Conservation (phyloP, 1,284 basidiomycete species). For the Malassezia sp. region DNA sequence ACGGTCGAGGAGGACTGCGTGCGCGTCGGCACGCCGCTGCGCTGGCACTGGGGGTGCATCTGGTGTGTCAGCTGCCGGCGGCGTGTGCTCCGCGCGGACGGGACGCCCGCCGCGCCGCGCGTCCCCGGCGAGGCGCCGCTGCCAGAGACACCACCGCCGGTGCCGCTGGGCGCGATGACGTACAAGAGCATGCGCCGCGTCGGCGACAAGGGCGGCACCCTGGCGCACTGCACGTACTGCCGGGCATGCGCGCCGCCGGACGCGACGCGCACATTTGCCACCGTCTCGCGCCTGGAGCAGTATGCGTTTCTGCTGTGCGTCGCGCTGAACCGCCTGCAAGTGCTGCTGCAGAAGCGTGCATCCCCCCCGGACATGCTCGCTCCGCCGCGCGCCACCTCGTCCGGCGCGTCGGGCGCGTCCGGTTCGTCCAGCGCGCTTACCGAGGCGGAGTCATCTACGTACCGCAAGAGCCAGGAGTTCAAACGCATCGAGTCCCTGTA, state of each 20-base stretch:
- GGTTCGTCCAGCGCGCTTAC: constrained; percentile 11
- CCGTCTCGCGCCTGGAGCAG: constrained; percentile 87
- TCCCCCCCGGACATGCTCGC: constrained; percentile 71
- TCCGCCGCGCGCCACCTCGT: constrained; percentile 50
- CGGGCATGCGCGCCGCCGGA: constrained; percentile 56
- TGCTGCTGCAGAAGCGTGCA: constrained; percentile 79
- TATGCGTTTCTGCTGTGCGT: constrained; percentile 95
- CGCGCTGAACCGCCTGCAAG: constrained; percentile 78
- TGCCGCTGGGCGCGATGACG: constrained; percentile 1
- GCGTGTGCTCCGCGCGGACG: constrained; percentile 3
- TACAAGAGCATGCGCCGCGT: constrained; percentile 1
- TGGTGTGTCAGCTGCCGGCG: constrained; percentile 63
- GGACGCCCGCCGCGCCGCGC: background rate
- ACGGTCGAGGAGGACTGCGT: constrained; percentile 97
- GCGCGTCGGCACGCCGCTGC: constrained; percentile 77
- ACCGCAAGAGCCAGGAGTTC: constrained; percentile 75
- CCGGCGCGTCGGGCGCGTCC: constrained; percentile 1
- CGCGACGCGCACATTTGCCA: constrained; percentile 55
- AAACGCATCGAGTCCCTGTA: constrained; percentile 76
- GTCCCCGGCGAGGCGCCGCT: background rate
- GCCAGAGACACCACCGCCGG: background rate
- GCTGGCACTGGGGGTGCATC: constrained; percentile 91
- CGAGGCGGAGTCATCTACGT: constrained; percentile 49
- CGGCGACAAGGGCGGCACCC: background rate
- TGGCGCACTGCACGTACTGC: constrained; percentile 52